These are phyloP conservation scores for Sporobolomyces roseus DNA, from an alignment of 768 basidiomycete genomes.

Conservation along the genomic window DNA sequence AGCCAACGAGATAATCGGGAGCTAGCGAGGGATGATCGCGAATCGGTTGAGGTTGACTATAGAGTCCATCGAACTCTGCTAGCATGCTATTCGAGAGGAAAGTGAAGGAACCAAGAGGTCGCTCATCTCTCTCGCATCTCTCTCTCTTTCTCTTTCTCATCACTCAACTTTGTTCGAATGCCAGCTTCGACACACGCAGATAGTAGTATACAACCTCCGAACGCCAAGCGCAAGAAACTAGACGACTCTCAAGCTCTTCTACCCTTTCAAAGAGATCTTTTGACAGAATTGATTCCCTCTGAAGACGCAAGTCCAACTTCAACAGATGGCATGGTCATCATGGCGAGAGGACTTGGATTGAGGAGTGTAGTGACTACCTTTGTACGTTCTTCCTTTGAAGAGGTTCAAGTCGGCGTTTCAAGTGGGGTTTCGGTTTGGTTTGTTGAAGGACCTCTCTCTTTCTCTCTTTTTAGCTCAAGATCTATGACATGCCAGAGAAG, in stretches of 20 bases:
- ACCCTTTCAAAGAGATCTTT: slow-evolving; percentile 41
- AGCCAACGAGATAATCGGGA: slow-evolving; percentile 13
- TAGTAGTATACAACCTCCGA: neutral
- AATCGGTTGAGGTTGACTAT: neutral
- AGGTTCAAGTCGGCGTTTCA: neutral
- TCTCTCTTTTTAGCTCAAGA: slow-evolving; percentile 62
- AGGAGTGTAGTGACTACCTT: slow-evolving; percentile 56
- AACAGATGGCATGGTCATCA: slow-evolving; percentile 54
- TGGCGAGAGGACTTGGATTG: slow-evolving; percentile 87
- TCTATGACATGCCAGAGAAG: slow-evolving; percentile 80
- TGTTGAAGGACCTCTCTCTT: neutral
- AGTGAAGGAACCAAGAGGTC: too few species aligned
- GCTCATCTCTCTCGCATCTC: too few species aligned
- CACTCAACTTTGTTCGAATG: neutral
- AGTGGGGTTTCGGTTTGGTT: too few species aligned
- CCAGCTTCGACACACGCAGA: neutral
- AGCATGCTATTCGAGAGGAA: neutral
- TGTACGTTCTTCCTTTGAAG: slow-evolving; percentile 4
- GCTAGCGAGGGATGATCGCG: slow-evolving; percentile 17
- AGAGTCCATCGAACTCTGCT: neutral
- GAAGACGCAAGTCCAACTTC: too few species aligned
- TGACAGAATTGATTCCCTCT: slow-evolving; percentile 41
- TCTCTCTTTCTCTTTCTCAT: neutral
- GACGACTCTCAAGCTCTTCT: slow-evolving; percentile 16
- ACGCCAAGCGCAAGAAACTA: slow-evolving; percentile 54